phyloP scores from a whole-genome alignment of 129 eudicot genomes.

The Artemisia tridentata region DNA sequence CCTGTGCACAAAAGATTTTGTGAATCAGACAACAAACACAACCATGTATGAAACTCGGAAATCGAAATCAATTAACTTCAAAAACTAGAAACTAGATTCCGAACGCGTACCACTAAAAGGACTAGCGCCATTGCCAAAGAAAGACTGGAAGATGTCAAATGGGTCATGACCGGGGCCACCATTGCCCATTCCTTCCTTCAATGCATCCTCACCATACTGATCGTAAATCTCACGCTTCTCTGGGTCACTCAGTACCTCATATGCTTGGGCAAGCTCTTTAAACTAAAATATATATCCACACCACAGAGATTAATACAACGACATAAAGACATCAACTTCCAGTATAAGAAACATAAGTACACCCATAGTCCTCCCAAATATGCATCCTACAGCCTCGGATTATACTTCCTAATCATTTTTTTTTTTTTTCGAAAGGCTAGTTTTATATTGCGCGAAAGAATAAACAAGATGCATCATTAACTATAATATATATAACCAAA shows the following conservation, averaged over 20 bases:
- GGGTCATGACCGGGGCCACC: conserved; percentile 79
- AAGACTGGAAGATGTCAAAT: conserved; percentile 73
- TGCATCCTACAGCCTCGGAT: too few species aligned
- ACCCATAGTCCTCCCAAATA: too few species aligned
- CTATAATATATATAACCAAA: too few species aligned
- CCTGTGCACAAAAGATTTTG: conserved; percentile 9
- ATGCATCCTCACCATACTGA: conserved; percentile 85
- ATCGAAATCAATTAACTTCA: background rate
- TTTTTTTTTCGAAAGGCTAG: too few species aligned
- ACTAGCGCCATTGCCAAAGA: conserved; percentile 63
- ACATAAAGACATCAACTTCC: too few species aligned
- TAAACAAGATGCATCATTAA: too few species aligned
- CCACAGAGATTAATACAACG: background rate
- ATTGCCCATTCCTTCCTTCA: conserved; percentile 88
- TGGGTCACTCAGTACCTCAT: conserved; percentile 77
- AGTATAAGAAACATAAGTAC: too few species aligned
- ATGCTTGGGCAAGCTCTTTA: conserved; percentile 80
- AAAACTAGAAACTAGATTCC: background rate
- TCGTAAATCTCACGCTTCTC: conserved; percentile 87
- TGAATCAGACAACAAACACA: background rate
- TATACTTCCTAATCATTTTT: too few species aligned
- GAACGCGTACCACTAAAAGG: conserved; percentile 52
- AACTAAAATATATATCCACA: conserved; percentile 41
- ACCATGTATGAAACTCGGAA: too few species aligned
- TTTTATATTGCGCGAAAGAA: too few species aligned